These are phyloP conservation scores for Protea cynaroides DNA, from an alignment of 164 flowering plant species.

Conservation along the genomic window DNA sequence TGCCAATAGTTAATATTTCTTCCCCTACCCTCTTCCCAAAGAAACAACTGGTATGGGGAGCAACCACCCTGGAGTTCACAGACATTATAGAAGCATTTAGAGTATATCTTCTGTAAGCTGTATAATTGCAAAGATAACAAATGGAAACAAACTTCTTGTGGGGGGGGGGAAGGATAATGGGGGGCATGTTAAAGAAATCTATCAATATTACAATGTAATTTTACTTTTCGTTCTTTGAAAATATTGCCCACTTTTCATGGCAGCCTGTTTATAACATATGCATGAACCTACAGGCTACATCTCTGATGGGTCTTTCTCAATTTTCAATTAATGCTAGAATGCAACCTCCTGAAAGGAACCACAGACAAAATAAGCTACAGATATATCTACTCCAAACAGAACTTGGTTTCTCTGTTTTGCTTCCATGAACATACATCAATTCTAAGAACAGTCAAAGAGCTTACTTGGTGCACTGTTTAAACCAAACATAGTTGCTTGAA, in stretches of 20 bases:
- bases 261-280: not conserved
- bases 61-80: no score
- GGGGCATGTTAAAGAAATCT: no score
- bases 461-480: conserved; percentile 19
- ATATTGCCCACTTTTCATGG: not conserved
- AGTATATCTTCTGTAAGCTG: no score
- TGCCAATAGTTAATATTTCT: no score
- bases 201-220: no score
- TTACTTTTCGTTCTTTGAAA: no score
- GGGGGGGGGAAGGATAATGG: no score
- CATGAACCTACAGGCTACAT: not conserved
- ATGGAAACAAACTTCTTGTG: no score
- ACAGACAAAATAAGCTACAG: not conserved
- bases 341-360: not conserved
- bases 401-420: not conserved
- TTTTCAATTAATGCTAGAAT: not conserved
- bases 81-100: no score
- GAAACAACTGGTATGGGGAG: no score
- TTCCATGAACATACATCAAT: not conserved
- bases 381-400: not conserved
- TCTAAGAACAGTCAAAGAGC: conserved; percentile 4
- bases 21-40: no score
- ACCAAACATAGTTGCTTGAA: conserved; percentile 14
- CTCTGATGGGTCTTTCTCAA: not conserved
- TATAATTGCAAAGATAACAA: no score